Evolutionary conservation across 179 eudicot genomes (phyloP).

Genomic region (Camellia oleifera): DNA sequence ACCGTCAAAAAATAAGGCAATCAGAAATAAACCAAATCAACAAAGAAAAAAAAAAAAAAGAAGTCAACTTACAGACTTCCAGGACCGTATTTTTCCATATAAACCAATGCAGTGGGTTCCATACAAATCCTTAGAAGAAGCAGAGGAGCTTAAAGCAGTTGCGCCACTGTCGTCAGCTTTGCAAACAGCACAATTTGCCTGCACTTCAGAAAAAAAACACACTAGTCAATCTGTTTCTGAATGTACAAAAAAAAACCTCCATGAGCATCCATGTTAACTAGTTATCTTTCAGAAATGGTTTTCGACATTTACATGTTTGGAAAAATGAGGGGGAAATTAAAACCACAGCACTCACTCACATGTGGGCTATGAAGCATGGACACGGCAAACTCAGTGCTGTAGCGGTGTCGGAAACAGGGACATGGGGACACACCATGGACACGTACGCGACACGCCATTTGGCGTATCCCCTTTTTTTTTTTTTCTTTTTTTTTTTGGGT

Average conservation of each 20-base stretch:
- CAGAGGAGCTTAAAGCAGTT: conserved; percentile 74
- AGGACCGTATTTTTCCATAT: conserved; percentile 84
- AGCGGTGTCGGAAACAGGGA: too few relatives aligned
- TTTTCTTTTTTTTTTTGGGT: too few relatives aligned
- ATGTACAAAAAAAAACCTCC: conserved; percentile 1
- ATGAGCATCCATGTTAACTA: background rate
- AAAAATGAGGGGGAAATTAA: background rate
- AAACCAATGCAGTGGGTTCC: conserved; percentile 95
- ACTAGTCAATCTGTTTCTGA: background rate
- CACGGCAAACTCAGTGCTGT: too few relatives aligned
- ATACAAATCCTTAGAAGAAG: conserved; percentile 72
- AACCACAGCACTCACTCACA: background rate
- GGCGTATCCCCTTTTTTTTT: too few relatives aligned
- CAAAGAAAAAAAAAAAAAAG: background rate
- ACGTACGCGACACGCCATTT: too few relatives aligned
- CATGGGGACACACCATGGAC: too few relatives aligned
- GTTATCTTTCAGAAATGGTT: background rate
- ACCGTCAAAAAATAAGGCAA: conserved; percentile 5
- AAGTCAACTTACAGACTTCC: conserved; percentile 85
- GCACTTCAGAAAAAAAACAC: conserved; percentile 15
- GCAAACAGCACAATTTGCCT: conserved; percentile 95
- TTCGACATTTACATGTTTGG: background rate
- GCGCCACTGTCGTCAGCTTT: conserved; percentile 93
- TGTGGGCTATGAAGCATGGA: too few relatives aligned
- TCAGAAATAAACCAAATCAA: background rate